These are phyloP conservation scores for Albifimbria verrucaria DNA, from an alignment of 2,329 filamentous ascomycete species.

Conservation along the genomic window DNA sequence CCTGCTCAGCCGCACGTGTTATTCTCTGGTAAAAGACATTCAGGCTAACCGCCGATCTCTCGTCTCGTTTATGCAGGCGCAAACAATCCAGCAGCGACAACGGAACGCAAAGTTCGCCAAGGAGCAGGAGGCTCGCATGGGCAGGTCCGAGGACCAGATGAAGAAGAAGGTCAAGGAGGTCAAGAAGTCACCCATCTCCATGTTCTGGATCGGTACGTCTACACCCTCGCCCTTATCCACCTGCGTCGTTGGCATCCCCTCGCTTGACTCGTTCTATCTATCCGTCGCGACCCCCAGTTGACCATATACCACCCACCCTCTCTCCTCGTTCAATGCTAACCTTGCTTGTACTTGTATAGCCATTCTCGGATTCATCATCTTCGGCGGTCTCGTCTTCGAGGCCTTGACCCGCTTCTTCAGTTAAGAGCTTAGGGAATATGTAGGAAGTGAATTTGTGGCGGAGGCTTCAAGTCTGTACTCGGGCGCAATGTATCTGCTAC, in stretches of 20 bases:
- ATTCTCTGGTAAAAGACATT: not conserved
- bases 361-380: slow-evolving; percentile 57
- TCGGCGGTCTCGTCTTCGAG: slow-evolving; percentile 59
- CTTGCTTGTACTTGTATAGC: slow-evolving; percentile 27
- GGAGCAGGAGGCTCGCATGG: slow-evolving; percentile 69
- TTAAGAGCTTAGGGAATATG: no score
- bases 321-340: slow-evolving; percentile 5
- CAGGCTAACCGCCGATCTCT: no score
- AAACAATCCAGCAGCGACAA: slow-evolving; percentile 80
- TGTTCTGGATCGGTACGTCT: slow-evolving; percentile 60
- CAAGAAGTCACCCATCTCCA: slow-evolving; percentile 59
- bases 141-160: slow-evolving; percentile 64
- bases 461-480: no score
- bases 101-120: slow-evolving; percentile 77
- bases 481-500: not conserved
- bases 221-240: no score
- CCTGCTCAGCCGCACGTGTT: not conserved
- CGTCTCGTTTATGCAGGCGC: slow-evolving; percentile 60
- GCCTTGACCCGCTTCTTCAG: slow-evolving; percentile 51
- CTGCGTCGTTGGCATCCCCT: no score
- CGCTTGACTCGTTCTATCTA: not conserved
- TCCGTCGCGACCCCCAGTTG: slow-evolving; percentile 3
- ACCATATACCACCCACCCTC: not conserved
- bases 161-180: slow-evolving; percentile 58
- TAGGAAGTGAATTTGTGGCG: no score